phyloP scores from a whole-genome alignment of 169 alveolate genomes.

The Plasmodium vinckei region DNA sequence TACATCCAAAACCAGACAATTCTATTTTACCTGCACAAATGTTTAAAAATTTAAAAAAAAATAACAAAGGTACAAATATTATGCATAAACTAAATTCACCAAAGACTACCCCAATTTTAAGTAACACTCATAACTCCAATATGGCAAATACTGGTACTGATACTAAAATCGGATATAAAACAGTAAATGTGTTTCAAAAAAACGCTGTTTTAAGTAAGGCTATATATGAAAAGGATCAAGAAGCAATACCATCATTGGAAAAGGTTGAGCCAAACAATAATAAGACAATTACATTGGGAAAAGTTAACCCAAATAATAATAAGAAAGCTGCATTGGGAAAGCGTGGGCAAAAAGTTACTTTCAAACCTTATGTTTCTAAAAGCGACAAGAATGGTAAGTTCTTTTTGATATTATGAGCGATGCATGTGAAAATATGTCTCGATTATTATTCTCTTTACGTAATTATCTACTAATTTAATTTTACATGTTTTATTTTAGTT shows the following conservation, averaged over 20 bases:
- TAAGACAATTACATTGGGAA: neutral
- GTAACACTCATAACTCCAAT: neutral
- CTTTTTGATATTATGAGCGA: neutral
- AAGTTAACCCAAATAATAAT: too few relatives aligned
- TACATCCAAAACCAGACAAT: conserved; percentile 80
- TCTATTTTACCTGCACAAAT: conserved; percentile 89
- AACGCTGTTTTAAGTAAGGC: conserved; percentile 12
- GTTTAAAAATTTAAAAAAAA: conserved; percentile 67
- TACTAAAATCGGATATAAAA: conserved; percentile 1
- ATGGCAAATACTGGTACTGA: neutral
- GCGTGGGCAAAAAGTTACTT: conserved; percentile 34
- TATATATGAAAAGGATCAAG: neutral
- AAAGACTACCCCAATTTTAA: neutral
- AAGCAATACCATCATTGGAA: neutral
- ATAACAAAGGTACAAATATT: neutral
- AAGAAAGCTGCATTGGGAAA: neutral
- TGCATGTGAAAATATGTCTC: too few relatives aligned
- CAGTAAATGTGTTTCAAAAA: neutral
- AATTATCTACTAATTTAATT: neutral
- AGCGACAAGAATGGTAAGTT: conserved; percentile 12
- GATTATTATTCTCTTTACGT: too few relatives aligned
- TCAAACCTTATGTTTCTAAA: conserved; percentile 48
- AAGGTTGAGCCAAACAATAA: too few relatives aligned
- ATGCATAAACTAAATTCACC: neutral
- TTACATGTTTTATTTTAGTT: neutral